phyloP scores from a whole-genome alignment of 2,329 filamentous ascomycete genomes.

The Colletotrichum sp. region DNA sequence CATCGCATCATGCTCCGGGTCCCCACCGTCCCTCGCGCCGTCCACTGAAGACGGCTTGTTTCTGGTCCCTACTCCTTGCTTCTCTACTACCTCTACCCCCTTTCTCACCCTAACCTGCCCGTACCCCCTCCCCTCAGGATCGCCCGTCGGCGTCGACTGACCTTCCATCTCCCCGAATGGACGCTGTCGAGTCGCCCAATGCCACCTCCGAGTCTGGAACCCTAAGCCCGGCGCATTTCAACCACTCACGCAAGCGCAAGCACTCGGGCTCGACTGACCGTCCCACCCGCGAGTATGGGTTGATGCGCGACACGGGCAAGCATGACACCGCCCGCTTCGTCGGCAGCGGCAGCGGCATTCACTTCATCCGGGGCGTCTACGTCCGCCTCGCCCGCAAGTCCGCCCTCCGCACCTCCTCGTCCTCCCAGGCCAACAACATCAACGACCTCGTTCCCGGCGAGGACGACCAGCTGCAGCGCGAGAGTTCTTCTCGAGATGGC shows the following conservation, averaged over 20 bases:
- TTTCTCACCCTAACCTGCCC: neutral
- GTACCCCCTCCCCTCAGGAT: neutral
- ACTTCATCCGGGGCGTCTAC: constrained; percentile 62
- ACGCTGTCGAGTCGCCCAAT: constrained; percentile 31
- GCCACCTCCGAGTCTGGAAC: constrained; percentile 29
- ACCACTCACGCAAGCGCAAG: constrained; percentile 34
- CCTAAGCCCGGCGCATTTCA: constrained; percentile 21
- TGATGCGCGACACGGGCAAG: constrained; percentile 55
- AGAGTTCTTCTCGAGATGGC: constrained; percentile 7
- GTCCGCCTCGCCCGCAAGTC: constrained; percentile 43
- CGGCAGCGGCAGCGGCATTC: constrained; percentile 63
- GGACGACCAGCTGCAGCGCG: constrained; percentile 50
- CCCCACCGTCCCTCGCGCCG: neutral
- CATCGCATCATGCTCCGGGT: constrained; percentile 3
- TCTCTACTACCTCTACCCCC: neutral
- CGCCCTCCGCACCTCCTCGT: constrained; percentile 7
- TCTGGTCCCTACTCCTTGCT: neutral
- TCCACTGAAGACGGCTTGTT: constrained; percentile 6
- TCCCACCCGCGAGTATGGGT: constrained; percentile 34
- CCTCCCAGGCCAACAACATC: neutral
- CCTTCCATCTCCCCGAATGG: constrained; percentile 24
- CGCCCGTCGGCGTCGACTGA: neutral
- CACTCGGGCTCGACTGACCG: constrained; percentile 28
- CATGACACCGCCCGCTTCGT: constrained; percentile 57
- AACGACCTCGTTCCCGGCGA: constrained; percentile 59